A percentile compares a stretch with the other conserved stretches of the same genome.
Conservation (phyloP, 2,329 filamentous ascomycete genomes). For the Capronia coronata region DNA sequence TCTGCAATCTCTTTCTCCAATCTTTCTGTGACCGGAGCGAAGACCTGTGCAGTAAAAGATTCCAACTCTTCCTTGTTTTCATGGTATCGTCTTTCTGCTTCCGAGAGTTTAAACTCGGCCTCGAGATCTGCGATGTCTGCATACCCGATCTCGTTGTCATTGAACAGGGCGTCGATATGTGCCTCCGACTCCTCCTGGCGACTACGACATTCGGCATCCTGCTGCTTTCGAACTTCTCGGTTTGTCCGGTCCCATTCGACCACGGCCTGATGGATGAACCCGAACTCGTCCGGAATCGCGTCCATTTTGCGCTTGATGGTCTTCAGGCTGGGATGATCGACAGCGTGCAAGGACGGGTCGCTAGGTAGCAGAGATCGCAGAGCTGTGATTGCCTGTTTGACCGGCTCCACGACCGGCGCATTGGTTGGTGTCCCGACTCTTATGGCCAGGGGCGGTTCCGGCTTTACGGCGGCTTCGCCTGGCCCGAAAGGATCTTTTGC, state of each 20-base stretch:
- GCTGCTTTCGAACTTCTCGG: conserved; percentile 38
- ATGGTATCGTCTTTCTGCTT: conserved; percentile 46
- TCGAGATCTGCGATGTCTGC: conserved; percentile 51
- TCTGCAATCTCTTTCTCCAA: conserved; percentile 46
- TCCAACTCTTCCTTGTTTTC: conserved; percentile 50
- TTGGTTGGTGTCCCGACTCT: conserved; percentile 27
- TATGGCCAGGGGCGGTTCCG: conserved; percentile 33
- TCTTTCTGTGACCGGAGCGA: conserved; percentile 44
- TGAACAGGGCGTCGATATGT: conserved; percentile 50
- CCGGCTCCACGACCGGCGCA: conserved; percentile 1
- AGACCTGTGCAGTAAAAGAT: conserved; percentile 46
- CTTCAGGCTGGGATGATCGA: conserved; percentile 14
- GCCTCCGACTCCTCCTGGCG: conserved; percentile 49
- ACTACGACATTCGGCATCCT: conserved; percentile 44
- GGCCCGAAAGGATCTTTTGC: conserved; percentile 32
- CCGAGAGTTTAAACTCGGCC: conserved; percentile 49
- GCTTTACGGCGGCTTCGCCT: conserved; percentile 29
- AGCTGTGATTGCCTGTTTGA: conserved; percentile 13
- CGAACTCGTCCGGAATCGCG: conserved; percentile 37
- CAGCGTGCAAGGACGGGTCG: conserved; percentile 2
- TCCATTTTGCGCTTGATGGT: conserved; percentile 17
- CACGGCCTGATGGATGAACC: conserved; percentile 38
- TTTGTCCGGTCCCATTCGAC: conserved; percentile 44
- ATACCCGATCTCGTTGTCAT: conserved; percentile 52
- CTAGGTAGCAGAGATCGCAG: conserved; percentile 15